A percentile compares a stretch with the other conserved stretches of the same genome.
These are phyloP conservation scores for Vicia sativa DNA, from an alignment of 306 rosid species.

Conservation along the genomic window DNA sequence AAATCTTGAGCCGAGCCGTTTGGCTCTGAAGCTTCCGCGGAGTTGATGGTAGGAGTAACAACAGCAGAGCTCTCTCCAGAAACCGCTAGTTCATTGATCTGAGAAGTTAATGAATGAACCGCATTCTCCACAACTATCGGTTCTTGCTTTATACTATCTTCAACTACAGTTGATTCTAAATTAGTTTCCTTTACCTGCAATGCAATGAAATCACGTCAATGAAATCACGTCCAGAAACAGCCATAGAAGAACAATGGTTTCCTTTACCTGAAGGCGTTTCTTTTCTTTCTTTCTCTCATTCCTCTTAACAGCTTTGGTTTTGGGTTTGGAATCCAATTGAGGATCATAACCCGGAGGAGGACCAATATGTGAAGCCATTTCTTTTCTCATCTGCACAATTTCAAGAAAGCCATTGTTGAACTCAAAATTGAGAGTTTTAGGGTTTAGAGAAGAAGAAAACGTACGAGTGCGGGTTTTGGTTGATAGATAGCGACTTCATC, in stretches of 20 bases:
- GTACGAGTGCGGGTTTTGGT: conserved; percentile 41
- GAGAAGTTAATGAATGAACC: conserved; percentile 55
- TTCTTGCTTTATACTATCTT: conserved; percentile 47
- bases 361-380: conserved; percentile 65
- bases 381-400: conserved; percentile 69
- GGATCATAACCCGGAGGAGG: conserved; percentile 95
- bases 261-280: conserved; percentile 84
- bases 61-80: conserved; percentile 49
- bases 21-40: conserved; percentile 51
- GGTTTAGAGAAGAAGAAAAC: not conserved
- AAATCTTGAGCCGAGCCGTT: conserved; percentile 55
- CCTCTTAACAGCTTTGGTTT: conserved; percentile 81
- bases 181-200: conserved; percentile 72
- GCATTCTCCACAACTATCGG: conserved; percentile 26
- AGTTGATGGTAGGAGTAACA: conserved; percentile 51
- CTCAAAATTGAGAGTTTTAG: conserved; percentile 8
- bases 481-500: conserved; percentile 93
- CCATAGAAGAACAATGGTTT: too few relatives aligned
- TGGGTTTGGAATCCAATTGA: conserved; percentile 58
- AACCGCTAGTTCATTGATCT: conserved; percentile 64
- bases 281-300: conserved; percentile 93
- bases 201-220: not conserved
- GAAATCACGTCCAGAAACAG: too few relatives aligned
- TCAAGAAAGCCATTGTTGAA: too few relatives aligned
- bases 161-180: conserved; percentile 45